Evolutionary conservation across 805 yeast genomes (phyloP).

Genomic region (Vanderwaltozyma verrucispora): DNA sequence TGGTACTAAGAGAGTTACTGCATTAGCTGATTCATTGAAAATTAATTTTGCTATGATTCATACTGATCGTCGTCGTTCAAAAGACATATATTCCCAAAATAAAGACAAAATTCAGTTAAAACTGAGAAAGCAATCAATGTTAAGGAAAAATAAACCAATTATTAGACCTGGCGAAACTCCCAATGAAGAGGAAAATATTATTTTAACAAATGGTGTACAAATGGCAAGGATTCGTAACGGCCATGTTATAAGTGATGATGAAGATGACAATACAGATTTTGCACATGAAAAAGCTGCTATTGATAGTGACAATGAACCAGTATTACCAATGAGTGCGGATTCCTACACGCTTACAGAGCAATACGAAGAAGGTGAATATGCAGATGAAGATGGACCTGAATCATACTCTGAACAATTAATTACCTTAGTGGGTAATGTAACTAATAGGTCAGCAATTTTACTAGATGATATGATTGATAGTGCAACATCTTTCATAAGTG

Average conservation of each 20-base stretch:
- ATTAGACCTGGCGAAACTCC: constrained; percentile 35
- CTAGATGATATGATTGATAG: constrained; percentile 96
- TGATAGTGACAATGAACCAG: constrained; percentile 19
- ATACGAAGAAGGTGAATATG: constrained; percentile 61
- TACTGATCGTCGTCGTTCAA: constrained; percentile 88
- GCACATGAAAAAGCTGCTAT: constrained; percentile 18
- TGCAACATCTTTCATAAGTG: constrained; percentile 87
- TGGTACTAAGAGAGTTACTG: constrained; percentile 95
- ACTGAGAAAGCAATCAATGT: constrained; percentile 40
- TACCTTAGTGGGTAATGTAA: constrained; percentile 93
- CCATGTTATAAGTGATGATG: constrained; percentile 88
- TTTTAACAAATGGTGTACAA: constrained; percentile 70
- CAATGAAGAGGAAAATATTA: constrained; percentile 47
- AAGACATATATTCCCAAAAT: constrained; percentile 42
- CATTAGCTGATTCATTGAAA: constrained; percentile 89
- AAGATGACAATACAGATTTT: constrained; percentile 26
- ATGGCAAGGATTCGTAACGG: constrained; percentile 95
- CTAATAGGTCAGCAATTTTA: constrained; percentile 82
- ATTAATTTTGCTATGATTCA: constrained; percentile 98
- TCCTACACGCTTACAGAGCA: constrained; percentile 68
- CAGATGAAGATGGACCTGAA: constrained; percentile 53
- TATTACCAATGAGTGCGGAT: constrained; percentile 8
- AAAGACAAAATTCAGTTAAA: constrained; percentile 26
- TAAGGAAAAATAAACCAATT: constrained; percentile 35
- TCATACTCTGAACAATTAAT: constrained; percentile 63